phyloP scores from a whole-genome alignment of 2,329 filamentous ascomycete genomes.

The Penicillium olsonii region DNA sequence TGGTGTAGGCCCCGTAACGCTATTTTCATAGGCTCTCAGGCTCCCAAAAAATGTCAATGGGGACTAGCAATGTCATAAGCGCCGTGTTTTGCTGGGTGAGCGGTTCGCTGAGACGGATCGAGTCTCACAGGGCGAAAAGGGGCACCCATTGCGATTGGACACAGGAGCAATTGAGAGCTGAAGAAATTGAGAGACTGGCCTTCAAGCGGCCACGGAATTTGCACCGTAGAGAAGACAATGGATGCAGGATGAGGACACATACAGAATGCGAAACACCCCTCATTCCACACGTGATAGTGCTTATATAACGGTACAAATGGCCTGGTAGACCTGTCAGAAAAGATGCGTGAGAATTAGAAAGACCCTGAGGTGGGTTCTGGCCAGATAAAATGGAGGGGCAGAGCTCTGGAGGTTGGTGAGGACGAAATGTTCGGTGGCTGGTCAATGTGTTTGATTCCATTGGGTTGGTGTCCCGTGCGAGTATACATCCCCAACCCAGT shows the following conservation, averaged over 20 bases:
- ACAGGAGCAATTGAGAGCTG: slow-evolving; percentile 6
- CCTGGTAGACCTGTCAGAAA: slow-evolving; percentile 1
- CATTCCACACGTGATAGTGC: slow-evolving; percentile 20
- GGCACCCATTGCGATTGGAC: slow-evolving; percentile 11
- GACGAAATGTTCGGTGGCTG: background rate
- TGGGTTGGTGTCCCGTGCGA: no score
- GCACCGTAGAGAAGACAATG: background rate
- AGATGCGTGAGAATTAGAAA: no score
- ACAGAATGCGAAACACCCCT: slow-evolving; percentile 18
- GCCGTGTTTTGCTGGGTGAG: slow-evolving; percentile 32
- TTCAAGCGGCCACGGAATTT: slow-evolving; percentile 3
- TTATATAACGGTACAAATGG: slow-evolving; percentile 8
- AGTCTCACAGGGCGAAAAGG: slow-evolving; percentile 18
- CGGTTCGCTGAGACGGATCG: slow-evolving; percentile 32
- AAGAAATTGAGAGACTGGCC: background rate
- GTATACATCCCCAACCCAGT: no score
- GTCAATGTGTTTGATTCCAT: background rate
- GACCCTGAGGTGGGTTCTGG: no score
- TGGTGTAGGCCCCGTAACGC: slow-evolving; percentile 17
- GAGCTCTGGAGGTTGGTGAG: background rate
- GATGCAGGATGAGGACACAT: slow-evolving; percentile 7
- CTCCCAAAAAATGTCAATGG: slow-evolving; percentile 28
- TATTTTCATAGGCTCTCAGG: slow-evolving; percentile 21
- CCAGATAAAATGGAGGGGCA: no score
- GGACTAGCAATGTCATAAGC: slow-evolving; percentile 36